Base-by-base conservation (phyloP, 306 rosid genomes). In the Rubus parviflorus region DNA sequence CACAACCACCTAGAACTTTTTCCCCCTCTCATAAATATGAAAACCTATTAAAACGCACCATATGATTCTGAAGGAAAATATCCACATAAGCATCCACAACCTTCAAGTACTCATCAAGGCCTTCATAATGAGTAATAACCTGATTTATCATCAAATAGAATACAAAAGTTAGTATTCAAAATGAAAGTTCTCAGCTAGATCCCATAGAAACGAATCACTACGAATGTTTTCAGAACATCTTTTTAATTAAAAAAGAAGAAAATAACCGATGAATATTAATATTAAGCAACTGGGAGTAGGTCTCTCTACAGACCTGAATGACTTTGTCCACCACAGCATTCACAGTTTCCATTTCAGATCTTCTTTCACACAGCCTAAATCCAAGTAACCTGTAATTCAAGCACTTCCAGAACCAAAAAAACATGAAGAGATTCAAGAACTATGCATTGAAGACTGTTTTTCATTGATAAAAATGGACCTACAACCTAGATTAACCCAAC, bases 301-400 rank as follows among this genome's bases (percentile, higher is more conserved):
- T 69, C 78, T 52, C 57, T 70, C 72, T 65, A 81, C 42, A 65
- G 76, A 92, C 97, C 98, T 90, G 88, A 75, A 87, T 79, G 81
- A 89, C 82, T 81, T 84, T 85, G 73, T 92, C 91, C 45, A 88
- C 74, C 82, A 90, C 97, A 63, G 75, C 82, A 80, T 56, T 83
- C 78, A 83, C 78, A 72, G 81, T 70, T 57, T 83, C 89, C 70
- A 63, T 77, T 16, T 83, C 80, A 68, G 83, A 85, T 77, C 73
- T 76, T 77, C 73, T 78, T 79, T 92, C 98, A 77, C 88, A 82
- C 57, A 95, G 87, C 96, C 97, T 92, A 83, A 95, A 85, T 63
- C 98, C 98, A 67, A 92, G 92, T 83, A 95, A 87, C 80, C 96
- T 90, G 91, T 90, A 95, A 88, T 90, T 95, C 88, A 89, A 80